These are phyloP conservation scores for Xylaria sp. DNA, from an alignment of 2,329 filamentous ascomycete species.

Conservation along the genomic window DNA sequence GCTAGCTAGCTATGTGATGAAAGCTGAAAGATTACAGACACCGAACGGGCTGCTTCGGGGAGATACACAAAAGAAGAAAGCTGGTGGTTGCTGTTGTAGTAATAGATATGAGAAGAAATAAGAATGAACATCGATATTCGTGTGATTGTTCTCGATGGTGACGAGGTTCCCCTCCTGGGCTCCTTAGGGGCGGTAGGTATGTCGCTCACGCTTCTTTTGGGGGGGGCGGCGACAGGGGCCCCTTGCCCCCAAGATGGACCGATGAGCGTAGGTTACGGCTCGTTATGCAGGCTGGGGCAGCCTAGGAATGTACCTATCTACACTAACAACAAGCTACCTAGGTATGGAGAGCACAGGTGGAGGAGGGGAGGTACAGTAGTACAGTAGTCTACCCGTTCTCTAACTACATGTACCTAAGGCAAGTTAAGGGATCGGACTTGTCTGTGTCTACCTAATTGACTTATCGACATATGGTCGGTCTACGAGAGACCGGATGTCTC, in stretches of 20 bases:
- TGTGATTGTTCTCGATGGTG: slow-evolving; percentile 29
- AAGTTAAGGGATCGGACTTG: no score
- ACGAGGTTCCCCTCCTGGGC: slow-evolving; percentile 37
- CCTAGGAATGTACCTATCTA: not conserved
- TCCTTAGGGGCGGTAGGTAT: not conserved
- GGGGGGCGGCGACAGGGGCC: slow-evolving; percentile 17
- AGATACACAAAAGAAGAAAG: not conserved
- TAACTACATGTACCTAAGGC: no score
- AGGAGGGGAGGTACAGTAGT: no score
- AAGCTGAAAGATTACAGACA: not conserved
- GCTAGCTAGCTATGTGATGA: not conserved
- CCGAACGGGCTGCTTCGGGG: no score
- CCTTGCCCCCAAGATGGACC: slow-evolving; percentile 17
- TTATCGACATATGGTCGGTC: no score
- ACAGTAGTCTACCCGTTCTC: not conserved
- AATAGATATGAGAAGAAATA: slow-evolving; percentile 17
- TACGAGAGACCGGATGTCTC: not conserved
- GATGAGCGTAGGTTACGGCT: slow-evolving; percentile 19
- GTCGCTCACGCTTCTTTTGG: slow-evolving; percentile 6
- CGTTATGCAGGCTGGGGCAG: slow-evolving; percentile 16
- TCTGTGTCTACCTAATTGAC: no score
- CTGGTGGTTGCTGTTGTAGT: slow-evolving; percentile 2
- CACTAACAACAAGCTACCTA: not conserved
- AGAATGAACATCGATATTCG: slow-evolving; percentile 9
- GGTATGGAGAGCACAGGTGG: not conserved